These are phyloP conservation scores for Xylaria sp. DNA, from an alignment of 2,329 filamentous ascomycete genomes.

Conservation along the genomic window DNA sequence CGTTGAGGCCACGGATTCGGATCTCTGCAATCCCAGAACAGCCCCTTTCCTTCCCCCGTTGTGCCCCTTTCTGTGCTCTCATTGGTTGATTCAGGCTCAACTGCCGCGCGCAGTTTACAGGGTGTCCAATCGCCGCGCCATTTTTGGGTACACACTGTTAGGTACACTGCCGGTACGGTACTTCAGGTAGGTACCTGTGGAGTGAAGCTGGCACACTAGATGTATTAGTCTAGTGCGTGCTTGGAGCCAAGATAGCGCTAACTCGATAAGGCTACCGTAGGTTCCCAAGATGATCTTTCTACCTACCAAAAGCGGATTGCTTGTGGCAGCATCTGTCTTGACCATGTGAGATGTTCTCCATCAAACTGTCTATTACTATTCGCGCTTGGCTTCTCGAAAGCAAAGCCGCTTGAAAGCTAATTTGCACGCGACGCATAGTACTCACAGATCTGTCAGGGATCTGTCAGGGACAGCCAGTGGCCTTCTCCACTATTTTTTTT, in stretches of 20 bases:
- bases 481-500: neutral
- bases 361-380: neutral
- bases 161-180: too few relatives aligned
- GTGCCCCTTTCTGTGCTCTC: neutral
- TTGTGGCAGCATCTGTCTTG: slow-evolving; percentile 1
- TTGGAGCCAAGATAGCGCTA: slow-evolving; percentile 1
- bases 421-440: too few relatives aligned
- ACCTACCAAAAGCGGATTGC: slow-evolving; percentile 18
- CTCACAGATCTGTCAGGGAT: neutral
- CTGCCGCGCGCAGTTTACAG: slow-evolving; percentile 26
- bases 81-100: slow-evolving; percentile 22
- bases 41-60: slow-evolving; percentile 3
- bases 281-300: neutral
- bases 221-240: neutral
- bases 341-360: neutral
- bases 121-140: neutral
- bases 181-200: neutral
- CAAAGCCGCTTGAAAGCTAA: neutral
- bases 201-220: neutral
- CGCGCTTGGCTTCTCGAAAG: neutral
- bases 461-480: neutral
- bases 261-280: neutral
- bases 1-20: slow-evolving; percentile 1
- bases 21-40: slow-evolving; percentile 4
- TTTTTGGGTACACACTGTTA: neutral